Evolutionary conservation across 1,284 basidiomycete genomes (phyloP).

Genomic region (Singerocomus inundabilis): DNA sequence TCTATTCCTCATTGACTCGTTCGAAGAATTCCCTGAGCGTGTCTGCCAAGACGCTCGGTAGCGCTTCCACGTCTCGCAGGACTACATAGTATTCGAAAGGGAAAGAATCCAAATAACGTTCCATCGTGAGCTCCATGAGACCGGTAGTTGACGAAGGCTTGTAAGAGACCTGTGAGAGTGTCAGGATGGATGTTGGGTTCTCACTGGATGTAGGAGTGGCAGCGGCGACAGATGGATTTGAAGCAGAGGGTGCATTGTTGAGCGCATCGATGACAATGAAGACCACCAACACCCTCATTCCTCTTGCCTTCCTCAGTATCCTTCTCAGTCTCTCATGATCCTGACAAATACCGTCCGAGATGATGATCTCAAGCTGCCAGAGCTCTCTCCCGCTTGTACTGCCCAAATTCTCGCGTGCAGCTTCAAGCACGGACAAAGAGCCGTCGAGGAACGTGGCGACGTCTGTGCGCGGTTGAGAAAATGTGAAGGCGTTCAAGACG

Average conservation of each 20-base stretch:
- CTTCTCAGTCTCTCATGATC: conserved; percentile 87
- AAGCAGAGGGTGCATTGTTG: conserved; percentile 40
- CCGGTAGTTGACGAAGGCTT: conserved; percentile 68
- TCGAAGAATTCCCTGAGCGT: conserved; percentile 93
- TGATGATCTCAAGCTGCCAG: conserved; percentile 98
- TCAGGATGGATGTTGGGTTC: conserved; percentile 77
- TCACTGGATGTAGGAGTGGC: conserved; percentile 9
- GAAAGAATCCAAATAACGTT: conserved; percentile 93
- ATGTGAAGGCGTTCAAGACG: conserved; percentile 84
- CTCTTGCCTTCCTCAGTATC: conserved; percentile 82
- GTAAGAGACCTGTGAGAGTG: conserved; percentile 92
- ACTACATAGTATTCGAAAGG: conserved; percentile 99
- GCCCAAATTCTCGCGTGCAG: conserved; percentile 58
- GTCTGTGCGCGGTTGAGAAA: conserved; percentile 91
- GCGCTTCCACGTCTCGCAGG: conserved; percentile 84
- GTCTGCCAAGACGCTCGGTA: conserved; percentile 90
- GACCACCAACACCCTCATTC: conserved; percentile 93
- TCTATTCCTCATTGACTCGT: conserved; percentile 59
- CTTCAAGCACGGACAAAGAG: conserved; percentile 76
- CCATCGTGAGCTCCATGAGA: conserved; percentile 83
- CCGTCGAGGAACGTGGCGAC: conserved; percentile 85
- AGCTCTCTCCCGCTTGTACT: conserved; percentile 69
- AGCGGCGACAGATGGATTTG: conserved; percentile 11
- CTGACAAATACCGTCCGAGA: conserved; percentile 98
- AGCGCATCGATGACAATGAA: conserved; percentile 96